A percentile compares a stretch with the other conserved stretches of the same genome.
phyloP scores from a whole-genome alignment of 2,329 filamentous ascomycete species.

The Cytospora piceicola region DNA sequence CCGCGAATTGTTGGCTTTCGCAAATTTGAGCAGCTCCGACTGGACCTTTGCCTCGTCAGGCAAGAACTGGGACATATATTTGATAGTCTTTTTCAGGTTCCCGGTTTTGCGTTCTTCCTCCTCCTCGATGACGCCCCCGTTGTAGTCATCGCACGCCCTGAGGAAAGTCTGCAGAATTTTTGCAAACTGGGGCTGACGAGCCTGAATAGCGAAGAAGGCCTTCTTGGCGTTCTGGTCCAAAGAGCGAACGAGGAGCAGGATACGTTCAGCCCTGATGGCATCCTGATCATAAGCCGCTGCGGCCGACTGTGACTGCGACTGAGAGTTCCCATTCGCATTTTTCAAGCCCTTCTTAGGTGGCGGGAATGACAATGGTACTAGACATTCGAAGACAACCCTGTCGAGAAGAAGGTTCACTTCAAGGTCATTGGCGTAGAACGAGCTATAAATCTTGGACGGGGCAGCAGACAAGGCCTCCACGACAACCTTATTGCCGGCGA shows the following conservation, averaged over 20 bases:
- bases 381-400: slow-evolving; percentile 80
- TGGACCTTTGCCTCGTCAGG: slow-evolving; percentile 74
- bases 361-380: slow-evolving; percentile 89
- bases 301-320: slow-evolving; percentile 36
- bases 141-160: slow-evolving; percentile 84
- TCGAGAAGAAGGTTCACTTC: slow-evolving; percentile 87
- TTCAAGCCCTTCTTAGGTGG: slow-evolving; percentile 68
- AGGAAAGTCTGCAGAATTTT: slow-evolving; percentile 77
- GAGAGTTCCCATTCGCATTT: slow-evolving; percentile 56
- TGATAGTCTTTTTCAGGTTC: slow-evolving; percentile 72
- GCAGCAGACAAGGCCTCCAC: slow-evolving; percentile 76
- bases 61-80: slow-evolving; percentile 73
- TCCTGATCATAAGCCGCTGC: slow-evolving; percentile 65
- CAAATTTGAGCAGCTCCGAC: slow-evolving; percentile 85
- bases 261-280: slow-evolving; percentile 79
- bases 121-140: slow-evolving; percentile 80
- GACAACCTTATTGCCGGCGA: slow-evolving; percentile 78
- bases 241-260: slow-evolving; percentile 78
- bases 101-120: slow-evolving; percentile 70
- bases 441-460: slow-evolving; percentile 82
- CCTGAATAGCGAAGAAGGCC: slow-evolving; percentile 86
- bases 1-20: slow-evolving; percentile 86
- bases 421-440: slow-evolving; percentile 85
- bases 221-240: slow-evolving; percentile 78
- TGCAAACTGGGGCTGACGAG: slow-evolving; percentile 74